These are phyloP conservation scores for Hemileccinum rubropunctum DNA, from an alignment of 768 basidiomycete species.

Conservation along the genomic window DNA sequence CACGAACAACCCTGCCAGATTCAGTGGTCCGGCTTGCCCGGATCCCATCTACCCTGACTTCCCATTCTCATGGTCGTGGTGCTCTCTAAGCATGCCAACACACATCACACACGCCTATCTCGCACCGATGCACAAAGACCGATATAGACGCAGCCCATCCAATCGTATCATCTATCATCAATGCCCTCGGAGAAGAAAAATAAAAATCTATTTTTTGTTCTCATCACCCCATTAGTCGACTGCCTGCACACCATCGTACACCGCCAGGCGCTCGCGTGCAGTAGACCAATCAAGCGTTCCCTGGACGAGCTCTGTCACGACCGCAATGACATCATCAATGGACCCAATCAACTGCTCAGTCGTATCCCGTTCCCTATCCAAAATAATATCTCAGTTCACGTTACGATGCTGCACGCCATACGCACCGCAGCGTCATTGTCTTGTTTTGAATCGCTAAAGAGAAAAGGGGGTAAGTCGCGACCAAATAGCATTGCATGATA, in stretches of 20 bases:
- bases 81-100: too few relatives aligned
- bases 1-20: too few relatives aligned
- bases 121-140: too few relatives aligned
- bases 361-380: slow-evolving; percentile 84
- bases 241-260: slow-evolving; percentile 89
- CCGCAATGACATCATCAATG: slow-evolving; percentile 84
- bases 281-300: slow-evolving; percentile 75
- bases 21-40: too few relatives aligned
- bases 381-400: not conserved
- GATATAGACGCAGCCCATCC: too few relatives aligned
- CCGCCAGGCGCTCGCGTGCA: slow-evolving; percentile 66
- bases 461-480: not conserved
- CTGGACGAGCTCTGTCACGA: slow-evolving; percentile 74
- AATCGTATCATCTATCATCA: too few relatives aligned
- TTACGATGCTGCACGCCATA: slow-evolving; percentile 6
- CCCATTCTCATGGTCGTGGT: too few relatives aligned
- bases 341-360: slow-evolving; percentile 88
- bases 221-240: slow-evolving; percentile 40
- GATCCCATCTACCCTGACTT: too few relatives aligned
- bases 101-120: too few relatives aligned
- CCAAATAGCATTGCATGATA: too few relatives aligned
- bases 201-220: too few relatives aligned
- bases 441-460: slow-evolving; percentile 72
- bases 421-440: slow-evolving; percentile 92
- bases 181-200: too few relatives aligned